A percentile compares a stretch with the other conserved stretches of the same genome.
Evolutionary conservation across 1,284 basidiomycete species (phyloP).

Genomic region (Moniliophthora roreri): DNA sequence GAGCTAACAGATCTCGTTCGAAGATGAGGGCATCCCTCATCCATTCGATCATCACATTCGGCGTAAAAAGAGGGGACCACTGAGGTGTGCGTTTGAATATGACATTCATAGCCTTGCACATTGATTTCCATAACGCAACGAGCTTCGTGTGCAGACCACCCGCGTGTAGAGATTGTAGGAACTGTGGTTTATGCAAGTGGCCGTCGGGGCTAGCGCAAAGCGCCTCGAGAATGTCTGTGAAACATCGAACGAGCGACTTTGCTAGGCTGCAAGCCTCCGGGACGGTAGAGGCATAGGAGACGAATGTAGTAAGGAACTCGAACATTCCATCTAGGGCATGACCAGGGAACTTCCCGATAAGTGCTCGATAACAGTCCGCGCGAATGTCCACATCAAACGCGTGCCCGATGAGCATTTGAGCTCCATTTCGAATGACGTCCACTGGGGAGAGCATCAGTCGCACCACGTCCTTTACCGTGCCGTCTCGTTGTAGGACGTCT

Average conservation of each 20-base stretch:
- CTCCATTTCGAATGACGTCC: conserved; percentile 68
- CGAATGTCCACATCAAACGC: conserved; percentile 87
- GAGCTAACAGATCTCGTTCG: conserved; percentile 79
- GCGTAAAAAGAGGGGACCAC: conserved; percentile 82
- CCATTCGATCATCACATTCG: conserved; percentile 88
- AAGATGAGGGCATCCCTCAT: conserved; percentile 97
- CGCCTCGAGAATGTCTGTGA: conserved; percentile 88
- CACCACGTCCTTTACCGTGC: conserved; percentile 57
- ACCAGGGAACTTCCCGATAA: conserved; percentile 67
- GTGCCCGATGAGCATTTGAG: conserved; percentile 74
- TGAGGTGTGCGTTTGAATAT: conserved; percentile 82
- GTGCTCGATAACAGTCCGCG: conserved; percentile 78
- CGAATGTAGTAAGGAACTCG: conserved; percentile 66
- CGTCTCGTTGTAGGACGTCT: conserved; percentile 50
- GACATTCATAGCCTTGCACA: conserved; percentile 77
- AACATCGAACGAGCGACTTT: conserved; percentile 85
- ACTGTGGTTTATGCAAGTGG: conserved; percentile 58
- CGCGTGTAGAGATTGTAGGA: conserved; percentile 47
- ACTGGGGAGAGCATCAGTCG: conserved; percentile 80
- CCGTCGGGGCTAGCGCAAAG: conserved; percentile 76
- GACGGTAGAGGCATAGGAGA: conserved; percentile 56
- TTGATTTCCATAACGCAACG: conserved; percentile 78
- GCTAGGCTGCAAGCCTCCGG: conserved; percentile 87
- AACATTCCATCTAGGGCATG: conserved; percentile 70
- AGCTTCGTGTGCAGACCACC: conserved; percentile 51